Base-by-base conservation (phyloP, 345 rosid species). In the Garcia nutans region DNA sequence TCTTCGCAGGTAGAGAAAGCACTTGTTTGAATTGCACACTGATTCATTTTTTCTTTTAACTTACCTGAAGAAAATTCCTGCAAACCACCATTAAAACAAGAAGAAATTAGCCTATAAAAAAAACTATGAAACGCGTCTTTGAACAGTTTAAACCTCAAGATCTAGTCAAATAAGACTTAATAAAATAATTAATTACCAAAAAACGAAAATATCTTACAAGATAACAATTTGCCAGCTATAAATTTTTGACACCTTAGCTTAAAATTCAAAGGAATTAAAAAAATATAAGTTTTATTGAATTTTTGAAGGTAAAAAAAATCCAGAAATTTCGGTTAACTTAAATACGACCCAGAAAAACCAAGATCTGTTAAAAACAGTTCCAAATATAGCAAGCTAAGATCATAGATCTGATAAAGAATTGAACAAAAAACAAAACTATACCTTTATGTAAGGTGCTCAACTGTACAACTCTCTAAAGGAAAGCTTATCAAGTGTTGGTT, bases 1-100 rank as follows among this genome's bases (percentile, higher is more conserved):
- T 87, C 96, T 67, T 88, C 96, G 3, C 89, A 83, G 31, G 82
- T 74, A 41, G 85, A 78, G 72, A 87, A 86, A 8, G 82, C 75
- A 76, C 50, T 87, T 70, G 83, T 88, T 76, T 86, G 91, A 78
- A 86, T 81, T 83, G 77, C 88, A 78, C 86, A 90, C 87, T 87
- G 90, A 63, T 88, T 91, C 97, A 91, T 91, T 22, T 20, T 26
- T 28, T 66, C 54, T 11, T 60, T 12, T 17, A 1, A 65, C 8
- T 12, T 41, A 31, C 22, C 15, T 6, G 20, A 62, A 55, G 26
- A 62, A 67, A 72, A 78, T 19, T 42, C 76, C 76, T 71, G 72
- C 10, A 20, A 0, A 67, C 9, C 17, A 65, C 11, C 5, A 41
- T 3, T 20, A 42, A 31, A 71, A 28, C 2, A 37, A 37, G 41